A percentile compares a stretch with the other conserved stretches of the same genome.
Conservation (phyloP, 352 stramenopile species). For the Phytophthora vignae region DNA sequence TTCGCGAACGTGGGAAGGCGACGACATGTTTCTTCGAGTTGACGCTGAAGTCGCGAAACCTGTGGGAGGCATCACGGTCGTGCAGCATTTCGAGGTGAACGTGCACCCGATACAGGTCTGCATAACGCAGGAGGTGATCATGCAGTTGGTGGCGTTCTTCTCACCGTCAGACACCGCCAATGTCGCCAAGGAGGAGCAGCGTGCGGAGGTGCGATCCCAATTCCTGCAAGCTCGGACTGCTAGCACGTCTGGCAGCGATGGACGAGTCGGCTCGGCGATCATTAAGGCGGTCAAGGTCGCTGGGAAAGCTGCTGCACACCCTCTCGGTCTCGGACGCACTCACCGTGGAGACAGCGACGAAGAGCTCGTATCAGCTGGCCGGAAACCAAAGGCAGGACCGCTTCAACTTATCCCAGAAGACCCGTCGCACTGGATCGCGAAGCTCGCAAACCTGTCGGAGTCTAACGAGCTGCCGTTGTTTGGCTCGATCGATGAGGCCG, state of each 20-base stretch:
- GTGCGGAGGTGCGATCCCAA: conserved; percentile 68
- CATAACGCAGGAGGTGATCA: conserved; percentile 80
- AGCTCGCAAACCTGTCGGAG: conserved; percentile 31
- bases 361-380: conserved; percentile 13
- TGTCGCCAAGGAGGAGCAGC: conserved; percentile 58
- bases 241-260: conserved; percentile 34
- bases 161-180: conserved; percentile 33
- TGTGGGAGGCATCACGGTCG: conserved; percentile 60
- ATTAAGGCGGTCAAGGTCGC: conserved; percentile 70
- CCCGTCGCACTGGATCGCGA: conserved; percentile 49
- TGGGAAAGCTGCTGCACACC: conserved; percentile 65
- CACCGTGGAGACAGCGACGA: conserved; percentile 39
- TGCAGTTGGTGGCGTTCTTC: conserved; percentile 75
- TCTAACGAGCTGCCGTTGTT: conserved; percentile 41
- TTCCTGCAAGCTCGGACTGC: conserved; percentile 53
- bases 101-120: conserved; percentile 88
- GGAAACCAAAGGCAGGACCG: conserved; percentile 18
- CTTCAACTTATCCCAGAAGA: conserved; percentile 56
- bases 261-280: conserved; percentile 57
- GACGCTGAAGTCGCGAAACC: conserved; percentile 79
- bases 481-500: conserved; percentile 7
- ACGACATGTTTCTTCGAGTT: conserved; percentile 75
- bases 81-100: conserved; percentile 89
- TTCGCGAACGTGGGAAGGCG: conserved; percentile 61
- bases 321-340: conserved; percentile 48